Percentiles rank a stretch among this genome's conserved stretches.
Conservation (phyloP, 1,139 yeast species). For the Meyerozyma smithsonii region DNA sequence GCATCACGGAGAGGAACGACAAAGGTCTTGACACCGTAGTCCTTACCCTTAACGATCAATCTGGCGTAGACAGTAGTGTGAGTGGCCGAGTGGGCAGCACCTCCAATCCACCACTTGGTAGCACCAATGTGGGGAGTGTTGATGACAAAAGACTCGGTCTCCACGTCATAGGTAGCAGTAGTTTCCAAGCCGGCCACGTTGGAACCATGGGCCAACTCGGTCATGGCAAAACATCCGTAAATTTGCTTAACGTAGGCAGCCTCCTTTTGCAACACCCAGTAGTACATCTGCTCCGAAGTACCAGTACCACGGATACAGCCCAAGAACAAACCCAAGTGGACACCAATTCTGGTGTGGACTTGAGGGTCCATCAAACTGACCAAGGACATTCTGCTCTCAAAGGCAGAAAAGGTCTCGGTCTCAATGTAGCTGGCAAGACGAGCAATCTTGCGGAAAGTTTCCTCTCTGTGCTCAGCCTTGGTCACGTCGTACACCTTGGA, state of each 20-base stretch:
- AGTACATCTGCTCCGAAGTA: slow-evolving; percentile 50
- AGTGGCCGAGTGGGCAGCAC: slow-evolving; percentile 92
- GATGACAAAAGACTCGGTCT: slow-evolving; percentile 62
- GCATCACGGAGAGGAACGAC: slow-evolving; percentile 83
- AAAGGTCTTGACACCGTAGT: slow-evolving; percentile 86
- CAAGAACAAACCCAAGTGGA: slow-evolving; percentile 47
- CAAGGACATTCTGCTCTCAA: slow-evolving; percentile 36
- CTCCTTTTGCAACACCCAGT: slow-evolving; percentile 75
- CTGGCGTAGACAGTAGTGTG: slow-evolving; percentile 82
- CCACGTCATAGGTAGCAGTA: slow-evolving; percentile 74
- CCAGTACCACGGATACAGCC: slow-evolving; percentile 48
- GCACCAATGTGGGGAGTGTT: slow-evolving; percentile 90
- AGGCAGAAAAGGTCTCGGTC: slow-evolving; percentile 30
- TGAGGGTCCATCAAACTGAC: slow-evolving; percentile 48
- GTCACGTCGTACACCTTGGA: slow-evolving; percentile 35
- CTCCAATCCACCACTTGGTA: slow-evolving; percentile 98
- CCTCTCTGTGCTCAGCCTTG: slow-evolving; percentile 38
- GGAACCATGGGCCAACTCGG: slow-evolving; percentile 91
- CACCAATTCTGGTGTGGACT: slow-evolving; percentile 45
- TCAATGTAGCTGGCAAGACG: slow-evolving; percentile 43
- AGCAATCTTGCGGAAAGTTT: slow-evolving; percentile 41
- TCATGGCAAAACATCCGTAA: slow-evolving; percentile 92
- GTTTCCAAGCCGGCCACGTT: slow-evolving; percentile 91
- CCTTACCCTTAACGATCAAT: slow-evolving; percentile 73
- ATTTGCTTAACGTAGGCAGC: slow-evolving; percentile 60